Percentiles rank a stretch among this genome's conserved stretches.
Conservation (phyloP, 768 basidiomycete genomes). For the Leccinum fibrillosum region DNA sequence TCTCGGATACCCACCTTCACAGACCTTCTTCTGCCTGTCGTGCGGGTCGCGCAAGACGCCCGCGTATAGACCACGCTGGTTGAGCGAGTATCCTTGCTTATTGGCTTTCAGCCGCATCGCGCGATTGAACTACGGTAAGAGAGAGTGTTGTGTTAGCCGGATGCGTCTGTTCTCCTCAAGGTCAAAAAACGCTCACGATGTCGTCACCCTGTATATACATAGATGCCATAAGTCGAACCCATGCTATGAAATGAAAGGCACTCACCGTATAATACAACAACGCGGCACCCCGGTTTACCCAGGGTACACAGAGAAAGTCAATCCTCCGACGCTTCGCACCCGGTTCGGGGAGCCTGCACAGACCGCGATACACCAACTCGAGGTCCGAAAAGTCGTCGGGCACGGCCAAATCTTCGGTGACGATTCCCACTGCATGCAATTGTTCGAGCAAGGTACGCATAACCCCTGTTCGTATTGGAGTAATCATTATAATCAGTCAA, state of each 20-base stretch:
- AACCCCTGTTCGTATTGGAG: conserved; percentile 46
- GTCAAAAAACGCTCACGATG: conserved; percentile 52
- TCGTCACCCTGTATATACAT: conserved; percentile 68
- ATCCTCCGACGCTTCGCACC: conserved; percentile 63
- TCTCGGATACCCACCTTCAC: conserved; percentile 40
- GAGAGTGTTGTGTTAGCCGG: background rate
- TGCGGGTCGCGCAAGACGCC: conserved; percentile 71
- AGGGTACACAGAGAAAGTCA: conserved; percentile 83
- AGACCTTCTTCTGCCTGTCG: conserved; percentile 57
- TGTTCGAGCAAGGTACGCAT: conserved; percentile 53
- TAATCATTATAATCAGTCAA: background rate
- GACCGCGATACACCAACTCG: conserved; percentile 79
- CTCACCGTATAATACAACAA: conserved; percentile 86
- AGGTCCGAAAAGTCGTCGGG: conserved; percentile 66
- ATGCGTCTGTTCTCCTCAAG: background rate
- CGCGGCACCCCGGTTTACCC: conserved; percentile 75
- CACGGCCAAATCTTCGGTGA: conserved; percentile 78
- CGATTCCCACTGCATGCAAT: conserved; percentile 54
- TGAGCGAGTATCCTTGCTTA: conserved; percentile 77
- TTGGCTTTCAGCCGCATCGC: conserved; percentile 83
- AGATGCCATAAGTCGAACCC: background rate
- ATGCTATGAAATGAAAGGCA: conserved; percentile 18
- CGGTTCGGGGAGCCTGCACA: conserved; percentile 57
- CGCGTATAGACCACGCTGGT: conserved; percentile 78
- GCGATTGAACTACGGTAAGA: conserved; percentile 71